Evolutionary conservation across 495 filamentous ascomycete species (phyloP).

Genomic region (Hypoxylon fragiforme): DNA sequence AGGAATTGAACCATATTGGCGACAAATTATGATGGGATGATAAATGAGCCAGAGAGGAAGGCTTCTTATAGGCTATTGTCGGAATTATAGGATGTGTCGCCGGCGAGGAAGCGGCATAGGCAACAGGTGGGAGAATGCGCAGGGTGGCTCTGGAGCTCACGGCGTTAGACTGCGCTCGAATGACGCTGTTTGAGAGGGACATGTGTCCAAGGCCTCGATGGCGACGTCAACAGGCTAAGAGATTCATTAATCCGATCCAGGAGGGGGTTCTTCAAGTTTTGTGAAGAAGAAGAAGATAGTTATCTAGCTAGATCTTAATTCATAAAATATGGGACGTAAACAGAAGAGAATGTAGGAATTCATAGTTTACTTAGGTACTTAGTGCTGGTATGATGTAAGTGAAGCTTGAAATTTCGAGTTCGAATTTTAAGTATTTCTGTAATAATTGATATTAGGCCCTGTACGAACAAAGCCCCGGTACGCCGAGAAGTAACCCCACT

Average conservation of each 20-base stretch:
- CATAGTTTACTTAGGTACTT: constrained; percentile 10
- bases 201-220: constrained; percentile 34
- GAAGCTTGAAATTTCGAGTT: constrained; percentile 24
- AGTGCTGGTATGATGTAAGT: constrained; percentile 35
- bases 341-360: constrained; percentile 7
- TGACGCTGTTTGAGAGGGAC: constrained; percentile 36
- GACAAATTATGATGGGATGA: constrained; percentile 26
- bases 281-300: not conserved
- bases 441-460: no score
- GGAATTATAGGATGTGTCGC: constrained; percentile 12
- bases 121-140: constrained; percentile 17
- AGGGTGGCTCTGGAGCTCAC: constrained; percentile 27
- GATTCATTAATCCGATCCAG: constrained; percentile 31
- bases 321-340: not conserved
- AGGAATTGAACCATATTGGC: constrained; percentile 43
- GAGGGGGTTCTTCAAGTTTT: not conserved
- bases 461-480: constrained; percentile 14
- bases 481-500: no score
- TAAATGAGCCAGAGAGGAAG: not conserved
- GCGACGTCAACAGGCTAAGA: constrained; percentile 8
- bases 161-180: constrained; percentile 37
- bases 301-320: constrained; percentile 10
- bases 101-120: constrained; percentile 7
- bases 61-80: constrained; percentile 2
- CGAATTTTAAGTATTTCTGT: constrained; percentile 29